Evolutionary conservation across 2,329 filamentous ascomycete genomes (phyloP).

Genomic region (Westerdykella sp.): DNA sequence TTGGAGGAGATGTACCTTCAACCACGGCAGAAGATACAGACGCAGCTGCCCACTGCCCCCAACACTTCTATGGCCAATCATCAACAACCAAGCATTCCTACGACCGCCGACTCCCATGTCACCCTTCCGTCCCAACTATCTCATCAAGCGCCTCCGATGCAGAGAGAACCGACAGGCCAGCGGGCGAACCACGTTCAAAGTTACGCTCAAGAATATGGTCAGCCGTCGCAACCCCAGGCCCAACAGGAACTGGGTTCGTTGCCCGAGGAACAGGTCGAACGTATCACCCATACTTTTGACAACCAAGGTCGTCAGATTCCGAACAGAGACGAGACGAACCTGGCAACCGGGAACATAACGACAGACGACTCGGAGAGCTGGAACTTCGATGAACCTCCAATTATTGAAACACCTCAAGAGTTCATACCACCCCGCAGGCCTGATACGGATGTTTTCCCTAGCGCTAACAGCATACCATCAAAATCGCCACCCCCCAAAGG

Average conservation of each 20-base stretch:
- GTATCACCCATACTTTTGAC: conserved; percentile 55
- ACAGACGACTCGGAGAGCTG: conserved; percentile 65
- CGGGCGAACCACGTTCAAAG: conserved; percentile 21
- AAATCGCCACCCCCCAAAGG: conserved; percentile 69
- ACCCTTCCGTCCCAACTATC: conserved; percentile 30
- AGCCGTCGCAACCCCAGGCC: conserved; percentile 32
- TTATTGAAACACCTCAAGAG: conserved; percentile 52
- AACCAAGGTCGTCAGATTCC: conserved; percentile 50
- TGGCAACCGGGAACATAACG: conserved; percentile 33
- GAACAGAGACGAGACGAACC: conserved; percentile 38
- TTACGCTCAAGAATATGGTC: conserved; percentile 21
- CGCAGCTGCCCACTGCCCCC: conserved; percentile 34
- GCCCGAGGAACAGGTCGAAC: conserved; percentile 52
- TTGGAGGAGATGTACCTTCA: conserved; percentile 56
- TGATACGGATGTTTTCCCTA: conserved; percentile 83
- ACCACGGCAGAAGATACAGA: conserved; percentile 49
- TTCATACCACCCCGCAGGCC: conserved; percentile 57
- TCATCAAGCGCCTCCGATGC: conserved; percentile 40
- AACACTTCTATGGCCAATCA: conserved; percentile 53
- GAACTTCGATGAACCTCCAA: conserved; percentile 77
- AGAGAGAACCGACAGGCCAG: conserved; percentile 40
- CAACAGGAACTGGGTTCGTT: conserved; percentile 37
- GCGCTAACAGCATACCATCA: conserved; percentile 66
- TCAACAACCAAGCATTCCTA: conserved; percentile 49
- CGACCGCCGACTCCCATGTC: conserved; percentile 40